Base-by-base conservation (phyloP, 805 yeast genomes). In the Metschnikowia picachoensis region DNA sequence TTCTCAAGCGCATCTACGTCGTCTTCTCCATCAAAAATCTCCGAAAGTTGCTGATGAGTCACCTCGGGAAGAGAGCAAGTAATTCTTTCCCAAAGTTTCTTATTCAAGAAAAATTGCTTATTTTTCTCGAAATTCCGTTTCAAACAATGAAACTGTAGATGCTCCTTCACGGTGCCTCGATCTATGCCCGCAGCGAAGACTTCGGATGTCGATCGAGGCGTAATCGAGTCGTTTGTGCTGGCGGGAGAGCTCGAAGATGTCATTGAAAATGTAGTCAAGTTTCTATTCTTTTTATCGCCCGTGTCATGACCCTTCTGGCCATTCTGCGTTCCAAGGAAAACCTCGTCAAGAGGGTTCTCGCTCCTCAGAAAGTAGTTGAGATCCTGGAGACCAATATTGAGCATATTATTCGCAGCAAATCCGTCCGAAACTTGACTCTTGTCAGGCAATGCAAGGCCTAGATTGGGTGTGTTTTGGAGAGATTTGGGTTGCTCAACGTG, bases 301-400 rank as follows among this genome's bases (percentile, higher is more conserved):
- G 43, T 28, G 3, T 47, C 30, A 5, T 34, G 35, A 11, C 43
- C 40, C 20, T 27, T 27, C 25, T 37, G 40, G 4, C 46, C 51
- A 38, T 30, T 43, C 30, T 37, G 50, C 48, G 53, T 34, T 37
- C 37, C 57, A 40, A 39, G 16, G 31, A 71, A 56, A 4, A 63
- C 57, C 15, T 69, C 73, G 41, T 70, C 76, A 28, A 72, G 52
- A 0, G 76, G 76, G 43, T 72, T 72, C 28, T 60, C 62, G 34
- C 56, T 64, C 47, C 60, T 67, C 51, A 57, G 65, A 45, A 72
- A 71, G 14, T 67, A 62, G 46, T 67, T 66, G n/a, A 62, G 58
- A 35, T 71, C 73, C 30, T 62, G 72, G n/a, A 67, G 55, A 4
- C 65, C 68, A 30, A 62, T 44, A 34, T 52, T 48, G 31, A 48